Percentiles rank a stretch among this genome's conserved stretches.
phyloP scores from a whole-genome alignment of 2,329 filamentous ascomycete species.

The Colletotrichum horii region DNA sequence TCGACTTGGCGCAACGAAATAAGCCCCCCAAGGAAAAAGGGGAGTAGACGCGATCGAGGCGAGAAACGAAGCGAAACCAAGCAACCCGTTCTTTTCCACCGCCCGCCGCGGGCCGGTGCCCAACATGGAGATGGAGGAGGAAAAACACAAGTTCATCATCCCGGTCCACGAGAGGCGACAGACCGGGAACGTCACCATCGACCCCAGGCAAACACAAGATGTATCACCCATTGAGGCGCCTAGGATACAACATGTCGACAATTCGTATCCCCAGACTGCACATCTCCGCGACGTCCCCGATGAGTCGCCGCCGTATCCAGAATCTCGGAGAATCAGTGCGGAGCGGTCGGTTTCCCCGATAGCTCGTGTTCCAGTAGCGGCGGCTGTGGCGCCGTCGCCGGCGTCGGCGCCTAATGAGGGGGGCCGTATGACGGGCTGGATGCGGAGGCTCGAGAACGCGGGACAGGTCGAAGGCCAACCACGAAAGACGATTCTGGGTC shows the following conservation, averaged over 20 bases:
- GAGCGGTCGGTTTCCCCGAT: neutral
- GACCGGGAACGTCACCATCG: neutral
- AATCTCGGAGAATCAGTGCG: neutral
- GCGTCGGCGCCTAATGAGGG: neutral
- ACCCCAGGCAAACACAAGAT: neutral
- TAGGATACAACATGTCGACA: slow-evolving; percentile 13
- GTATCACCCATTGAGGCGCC: neutral
- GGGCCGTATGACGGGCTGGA: neutral
- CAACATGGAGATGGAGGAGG: slow-evolving; percentile 14
- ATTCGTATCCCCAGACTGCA: slow-evolving; percentile 1
- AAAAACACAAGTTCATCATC: slow-evolving; percentile 21
- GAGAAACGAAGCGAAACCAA: neutral
- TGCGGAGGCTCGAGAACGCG: slow-evolving; percentile 1
- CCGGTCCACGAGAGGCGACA: slow-evolving; percentile 11
- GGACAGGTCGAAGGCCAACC: neutral
- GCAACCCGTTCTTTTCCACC: neutral
- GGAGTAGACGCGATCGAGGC: neutral
- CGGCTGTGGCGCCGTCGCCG: neutral
- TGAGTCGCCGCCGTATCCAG: slow-evolving; percentile 1
- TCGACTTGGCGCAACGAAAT: neutral
- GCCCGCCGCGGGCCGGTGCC: neutral
- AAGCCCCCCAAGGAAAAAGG: neutral
- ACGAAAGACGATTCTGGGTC: slow-evolving; percentile 14
- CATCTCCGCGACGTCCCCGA: neutral
- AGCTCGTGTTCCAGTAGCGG: neutral